Base-by-base conservation (phyloP, 2,329 filamentous ascomycete species). In the Fusarium citri region DNA sequence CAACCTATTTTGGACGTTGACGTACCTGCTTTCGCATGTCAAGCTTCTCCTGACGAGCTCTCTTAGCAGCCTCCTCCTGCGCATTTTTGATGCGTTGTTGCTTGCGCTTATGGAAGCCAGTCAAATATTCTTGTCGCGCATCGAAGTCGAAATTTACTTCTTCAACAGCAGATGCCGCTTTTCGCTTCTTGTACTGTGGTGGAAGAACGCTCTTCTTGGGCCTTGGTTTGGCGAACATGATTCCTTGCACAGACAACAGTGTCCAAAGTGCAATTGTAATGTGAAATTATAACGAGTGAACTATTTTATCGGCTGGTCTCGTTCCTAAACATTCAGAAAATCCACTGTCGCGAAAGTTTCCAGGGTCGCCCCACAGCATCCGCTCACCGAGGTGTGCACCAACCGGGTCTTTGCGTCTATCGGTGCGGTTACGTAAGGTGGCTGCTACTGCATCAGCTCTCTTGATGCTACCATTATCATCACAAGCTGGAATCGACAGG, bases 31-130 rank as follows among this genome's bases (percentile, higher is more conserved):
- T 92, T 73, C 95, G 86, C 59, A 91, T 84, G 61, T 87, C 83
- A 60, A 94, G 87, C 77, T 87, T 92, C 78, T 97, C 94, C 76
- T 94, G 88, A 51, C 91, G 89, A 49, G 91, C 94, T 77, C 87
- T 90, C 80, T 93, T 91, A 47, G 88, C 90, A 6, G 93, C 93
- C 73, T 92, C 86, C 72, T 96, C 94, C 77, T 96, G 92, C 3
- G 95, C 95, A 80, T 91, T 85, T 83, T 97, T 97, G 72, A 91
- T 89, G 40, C 96, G 88, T 79, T 94, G 92, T 55, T 92, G 83
- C 80, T 98, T 98, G 80, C 96, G 91, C 86, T 98, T 99, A 84
- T 95, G 94, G 82, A 99, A 99, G 5, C 96, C 96, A 0, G 94
- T 98, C 61, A 99, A 86, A 78, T 93, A 99, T 76, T 98, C 94